Base-by-base conservation (phyloP, 192 early-diverging fungal species). In the Geosiphon pyriformis region DNA sequence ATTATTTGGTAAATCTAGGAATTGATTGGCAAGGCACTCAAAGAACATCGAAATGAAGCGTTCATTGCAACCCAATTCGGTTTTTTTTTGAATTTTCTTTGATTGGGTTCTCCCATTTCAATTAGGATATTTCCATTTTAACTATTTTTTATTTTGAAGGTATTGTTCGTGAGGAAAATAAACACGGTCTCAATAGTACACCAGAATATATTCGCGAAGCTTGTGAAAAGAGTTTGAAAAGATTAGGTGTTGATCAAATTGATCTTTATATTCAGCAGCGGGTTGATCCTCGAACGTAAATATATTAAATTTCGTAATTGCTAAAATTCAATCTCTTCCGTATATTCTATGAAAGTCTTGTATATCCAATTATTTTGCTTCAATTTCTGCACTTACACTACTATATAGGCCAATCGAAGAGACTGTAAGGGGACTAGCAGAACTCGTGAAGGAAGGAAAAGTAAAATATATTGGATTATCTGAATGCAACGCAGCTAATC, bases 51-150 rank as follows among this genome's bases (percentile, higher is more conserved):
- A 49, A 61, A 78, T 32, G 68, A 83, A 30, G 75, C 86, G 12
- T 87, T 87, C 59, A 34, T 86, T 23, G 79, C 76, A 61, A 85
- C 87, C 27, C 87, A 88, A 71, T 88, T 88, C 71, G 85, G 78
- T 23, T 61, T 80, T 26, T 22, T 27, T 25, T 17, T 37, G 15
- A 26, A 46, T 20, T 37, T 50, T 22, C 20, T 7, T 6, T 8
- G 1, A 37, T 59, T 8, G 17, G 26, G 20, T 59, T 6, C 6
- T 22, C 10, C 53, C 8, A 11, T 6, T 6, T 26, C 6, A 22
- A 11, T 10, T 10, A 10, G 15, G 15, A 42, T 10, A 42, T 42
- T 10, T 10, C 6, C 6, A 10, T 10, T 42, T 15, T 15, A 15
- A 42, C 15, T 42, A 42, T 42, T 42, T 10, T 6, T 15, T 15